These are phyloP conservation scores for Calocybe gangraenosa DNA, from an alignment of 768 basidiomycete genomes.

Conservation along the genomic window DNA sequence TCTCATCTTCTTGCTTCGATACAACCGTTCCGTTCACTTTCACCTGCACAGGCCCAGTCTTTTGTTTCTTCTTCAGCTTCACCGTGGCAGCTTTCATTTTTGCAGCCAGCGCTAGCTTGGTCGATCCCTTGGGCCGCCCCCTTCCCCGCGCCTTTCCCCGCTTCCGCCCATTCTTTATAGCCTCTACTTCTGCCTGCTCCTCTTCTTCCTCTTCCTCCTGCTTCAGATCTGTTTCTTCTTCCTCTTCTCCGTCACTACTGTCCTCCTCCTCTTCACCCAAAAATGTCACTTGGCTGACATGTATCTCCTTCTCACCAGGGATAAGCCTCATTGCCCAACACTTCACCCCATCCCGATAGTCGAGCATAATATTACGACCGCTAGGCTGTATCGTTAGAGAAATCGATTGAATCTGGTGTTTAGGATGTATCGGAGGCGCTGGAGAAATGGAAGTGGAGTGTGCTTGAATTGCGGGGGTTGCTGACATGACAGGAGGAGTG, in stretches of 20 bases:
- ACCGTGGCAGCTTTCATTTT: conserved; percentile 26
- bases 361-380: conserved; percentile 54
- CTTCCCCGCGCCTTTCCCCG: conserved; percentile 35
- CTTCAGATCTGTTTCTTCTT: conserved; percentile 28
- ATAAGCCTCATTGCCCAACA: conserved; percentile 67
- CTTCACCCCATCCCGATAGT: conserved; percentile 67
- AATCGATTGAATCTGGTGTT: conserved; percentile 49
- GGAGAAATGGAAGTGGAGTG: conserved; percentile 36
- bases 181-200: conserved; percentile 40
- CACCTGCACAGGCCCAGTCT: conserved; percentile 56
- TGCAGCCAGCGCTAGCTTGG: conserved; percentile 20
- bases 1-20: conserved; percentile 38
- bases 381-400: conserved; percentile 54
- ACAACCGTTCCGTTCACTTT: conserved; percentile 57
- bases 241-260: conserved; percentile 53
- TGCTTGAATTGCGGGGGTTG: conserved; percentile 20
- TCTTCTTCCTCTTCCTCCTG: conserved; percentile 38
- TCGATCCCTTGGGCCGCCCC: conserved; percentile 24
- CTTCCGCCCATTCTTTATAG: conserved; percentile 39
- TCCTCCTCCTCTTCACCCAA: conserved; percentile 56
- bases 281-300: conserved; percentile 51
- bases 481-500: conserved; percentile 16
- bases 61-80: conserved; percentile 43
- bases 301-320: conserved; percentile 51
- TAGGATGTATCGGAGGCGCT: conserved; percentile 30